Evolutionary conservation across 2,329 filamentous ascomycete species (phyloP), one percentile per base, ranked within the genome.

Genomic region (Penicillium sp.): DNA sequence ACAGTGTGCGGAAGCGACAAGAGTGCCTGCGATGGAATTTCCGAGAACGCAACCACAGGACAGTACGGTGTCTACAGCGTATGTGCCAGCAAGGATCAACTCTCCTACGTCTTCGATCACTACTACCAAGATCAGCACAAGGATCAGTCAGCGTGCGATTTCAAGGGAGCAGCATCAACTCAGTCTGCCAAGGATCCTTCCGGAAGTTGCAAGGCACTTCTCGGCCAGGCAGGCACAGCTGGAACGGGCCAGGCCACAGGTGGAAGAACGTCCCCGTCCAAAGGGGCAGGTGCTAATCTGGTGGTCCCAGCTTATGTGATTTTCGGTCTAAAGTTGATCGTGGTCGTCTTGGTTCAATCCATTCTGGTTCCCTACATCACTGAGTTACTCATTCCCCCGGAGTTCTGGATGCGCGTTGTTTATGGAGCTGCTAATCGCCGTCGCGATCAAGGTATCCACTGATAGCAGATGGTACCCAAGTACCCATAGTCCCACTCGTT

Each of bases 11-110:
- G 77, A 53, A 71, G 67, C 49, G 65, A 66, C n/a, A 53, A 53
- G 19, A 36, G 29, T 38, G 71, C 70, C 48, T 78, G 78, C 56
- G 68, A 61, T n/a, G 78, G 77, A 31, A 76, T 80, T 64, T 52
- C 44, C n/a, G 61, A 66, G 49, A 76, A 80, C 58, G 70, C 70
- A 9, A 76, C 70, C 41, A 70, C 64, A 7, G 78, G 78, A 42
- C 60, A 64, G 1, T 80, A 78, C 55, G 78, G 78, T 39, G 75
- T 76, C 7, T 80, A 79, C 66, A 73, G 72, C 61, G 6, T 25
- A 3, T 57, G 55, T 7, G 3, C 17, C 13, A 57, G 43, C 23
- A 53, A 53, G 7, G 55, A 57, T 17, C 43, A 57, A 25, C 43
- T 57, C 2, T 57, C 55, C 3, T 57, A 53, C 9, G n/a, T 48